phyloP scores from a whole-genome alignment of 768 basidiomycete species.

The Nidularia pulvinata region DNA sequence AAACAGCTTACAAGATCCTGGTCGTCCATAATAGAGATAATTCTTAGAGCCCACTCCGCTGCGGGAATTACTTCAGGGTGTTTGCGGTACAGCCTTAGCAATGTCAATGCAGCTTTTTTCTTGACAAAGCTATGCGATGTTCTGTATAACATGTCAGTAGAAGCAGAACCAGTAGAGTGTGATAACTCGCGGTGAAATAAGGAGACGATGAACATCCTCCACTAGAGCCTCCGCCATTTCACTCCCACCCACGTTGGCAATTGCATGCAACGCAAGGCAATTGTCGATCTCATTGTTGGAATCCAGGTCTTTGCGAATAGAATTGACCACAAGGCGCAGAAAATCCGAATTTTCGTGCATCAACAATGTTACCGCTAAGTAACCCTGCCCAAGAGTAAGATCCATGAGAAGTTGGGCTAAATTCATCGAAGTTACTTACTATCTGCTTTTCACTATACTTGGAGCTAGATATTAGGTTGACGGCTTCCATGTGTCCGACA shows the following conservation, averaged over 20 bases:
- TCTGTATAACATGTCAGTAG: slow-evolving; percentile 37
- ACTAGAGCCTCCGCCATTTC: slow-evolving; percentile 98
- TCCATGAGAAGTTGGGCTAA: slow-evolving; percentile 1
- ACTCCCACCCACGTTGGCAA: slow-evolving; percentile 96
- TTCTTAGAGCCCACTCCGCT: slow-evolving; percentile 93
- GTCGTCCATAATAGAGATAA: slow-evolving; percentile 96
- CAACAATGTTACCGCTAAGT: slow-evolving; percentile 93
- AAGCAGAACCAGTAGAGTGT: background rate
- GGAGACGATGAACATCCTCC: slow-evolving; percentile 90
- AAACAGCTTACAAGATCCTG: slow-evolving; percentile 63
- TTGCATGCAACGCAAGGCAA: slow-evolving; percentile 95
- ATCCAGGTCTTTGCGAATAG: slow-evolving; percentile 96
- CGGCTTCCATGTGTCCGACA: slow-evolving; percentile 98
- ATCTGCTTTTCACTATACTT: slow-evolving; percentile 99
- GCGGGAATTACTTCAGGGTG: slow-evolving; percentile 94
- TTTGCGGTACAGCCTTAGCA: slow-evolving; percentile 93
- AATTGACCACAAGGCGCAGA: slow-evolving; percentile 95
- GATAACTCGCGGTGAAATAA: slow-evolving; percentile 85
- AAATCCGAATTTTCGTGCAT: slow-evolving; percentile 99
- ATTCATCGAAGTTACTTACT: slow-evolving; percentile 45
- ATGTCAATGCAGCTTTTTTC: slow-evolving; percentile 96
- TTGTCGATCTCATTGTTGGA: slow-evolving; percentile 95
- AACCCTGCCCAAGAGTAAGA: slow-evolving; percentile 61
- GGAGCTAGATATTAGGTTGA: slow-evolving; percentile 92
- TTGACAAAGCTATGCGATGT: slow-evolving; percentile 96